Evolutionary conservation across 148 eudicot genomes (phyloP).

Genomic region (Agrostemma githago): DNA sequence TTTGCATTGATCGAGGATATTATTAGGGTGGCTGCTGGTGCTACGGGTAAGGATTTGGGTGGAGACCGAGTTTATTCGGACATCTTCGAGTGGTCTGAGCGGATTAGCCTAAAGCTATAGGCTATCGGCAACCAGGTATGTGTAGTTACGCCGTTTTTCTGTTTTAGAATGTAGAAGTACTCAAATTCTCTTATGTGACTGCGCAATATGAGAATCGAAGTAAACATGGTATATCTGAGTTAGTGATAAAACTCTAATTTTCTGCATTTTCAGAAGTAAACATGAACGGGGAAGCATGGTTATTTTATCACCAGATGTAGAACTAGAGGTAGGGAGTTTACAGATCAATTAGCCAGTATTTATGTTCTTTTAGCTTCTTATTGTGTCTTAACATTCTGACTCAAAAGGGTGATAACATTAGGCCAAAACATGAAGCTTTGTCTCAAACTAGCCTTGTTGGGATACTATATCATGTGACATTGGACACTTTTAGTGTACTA

Average conservation of each 20-base stretch:
- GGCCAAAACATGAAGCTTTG: neutral
- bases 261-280: neutral
- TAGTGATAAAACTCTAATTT: neutral
- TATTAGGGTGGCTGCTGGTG: constrained; percentile 82
- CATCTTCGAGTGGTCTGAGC: constrained; percentile 75
- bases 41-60: constrained; percentile 66
- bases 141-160: neutral
- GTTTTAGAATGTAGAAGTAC: neutral
- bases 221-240: neutral
- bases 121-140: constrained; percentile 38
- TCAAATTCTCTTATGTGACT: neutral
- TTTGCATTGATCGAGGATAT: constrained; percentile 76
- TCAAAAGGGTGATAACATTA: neutral
- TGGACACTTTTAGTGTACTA: neutral
- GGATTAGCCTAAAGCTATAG: constrained; percentile 52
- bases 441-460: neutral
- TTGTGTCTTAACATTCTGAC: no score
- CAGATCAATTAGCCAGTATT: neutral
- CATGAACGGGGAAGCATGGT: neutral
- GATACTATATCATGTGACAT: no score
- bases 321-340: neutral
- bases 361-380: no score
- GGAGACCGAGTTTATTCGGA: constrained; percentile 71
- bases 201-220: no score
- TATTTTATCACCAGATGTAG: neutral